Base-by-base conservation (phyloP, 1,284 basidiomycete genomes). In the Cystobasidium pallidum region DNA sequence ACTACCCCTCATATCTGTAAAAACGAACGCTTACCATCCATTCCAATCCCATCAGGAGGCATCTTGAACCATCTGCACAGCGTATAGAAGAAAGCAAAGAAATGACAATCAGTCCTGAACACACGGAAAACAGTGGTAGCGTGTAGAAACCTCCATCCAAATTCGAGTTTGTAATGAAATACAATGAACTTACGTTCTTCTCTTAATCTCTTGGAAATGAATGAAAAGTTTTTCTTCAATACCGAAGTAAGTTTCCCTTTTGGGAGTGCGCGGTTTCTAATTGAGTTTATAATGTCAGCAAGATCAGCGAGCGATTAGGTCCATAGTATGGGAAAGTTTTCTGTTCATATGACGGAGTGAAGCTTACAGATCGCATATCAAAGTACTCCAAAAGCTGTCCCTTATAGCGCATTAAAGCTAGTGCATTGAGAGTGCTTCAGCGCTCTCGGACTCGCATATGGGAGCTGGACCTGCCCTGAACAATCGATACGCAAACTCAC, bases 331-430 rank as follows among this genome's bases (percentile, higher is more conserved):
- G n/a, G n/a, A n/a, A n/a, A n/a, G n/a, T n/a, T n/a, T n/a, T n/a
- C n/a, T n/a, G n/a, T n/a, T n/a, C n/a, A n/a, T n/a, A n/a, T n/a
- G n/a, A n/a, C n/a, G n/a, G n/a, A n/a, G n/a, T n/a, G n/a, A 21
- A 8, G 34, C 64, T 55, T 36, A 66, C 64, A 2, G 51, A 34
- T 54, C 64, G 36, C 39, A 32, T 32, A 34, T 66, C 64, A 30
- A 66, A 66, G 24, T 70, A 59, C 30, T 70, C 57, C 7, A 70
- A 34, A 26, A 70, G n/a, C 41, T 61, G 32, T 21, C 45, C 57
- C 17, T 41, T 41, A 28, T 28, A 59, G 17, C 43, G 28, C 67
- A 61, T 70, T 11, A 62, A 13, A 34, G 47, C 62, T 64, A 13
- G 13, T 39, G 36, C 13, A 7, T 39, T 13, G n/a, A n/a, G n/a